Conservation (phyloP, 257 asterid genomes). For the Verbena officinalis region DNA sequence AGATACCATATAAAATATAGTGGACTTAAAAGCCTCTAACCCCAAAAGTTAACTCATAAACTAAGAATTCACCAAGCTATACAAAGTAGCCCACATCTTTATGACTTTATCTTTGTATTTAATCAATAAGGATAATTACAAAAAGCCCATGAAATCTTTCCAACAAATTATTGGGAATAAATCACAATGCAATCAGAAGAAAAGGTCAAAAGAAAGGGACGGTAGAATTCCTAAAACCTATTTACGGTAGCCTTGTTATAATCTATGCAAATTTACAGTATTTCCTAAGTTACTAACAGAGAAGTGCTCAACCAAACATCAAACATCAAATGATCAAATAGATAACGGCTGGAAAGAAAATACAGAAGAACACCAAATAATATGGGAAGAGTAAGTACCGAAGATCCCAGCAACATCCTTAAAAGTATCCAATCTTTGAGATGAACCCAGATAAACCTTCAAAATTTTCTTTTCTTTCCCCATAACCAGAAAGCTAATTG, state of each 20-base stretch:
- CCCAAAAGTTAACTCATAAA: too few relatives aligned
- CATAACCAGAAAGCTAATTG: conserved; percentile 9
- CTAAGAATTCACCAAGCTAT: too few relatives aligned
- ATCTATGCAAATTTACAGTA: too few relatives aligned
- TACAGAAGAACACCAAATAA: background rate
- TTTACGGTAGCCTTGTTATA: too few relatives aligned
- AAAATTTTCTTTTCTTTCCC: background rate
- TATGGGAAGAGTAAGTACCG: conserved; percentile 29
- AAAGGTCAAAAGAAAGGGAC: too few relatives aligned
- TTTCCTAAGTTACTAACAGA: background rate
- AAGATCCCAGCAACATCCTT: conserved; percentile 64
- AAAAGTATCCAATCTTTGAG: conserved; percentile 29
- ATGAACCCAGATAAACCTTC: conserved; percentile 34
- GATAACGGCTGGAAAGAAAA: background rate
- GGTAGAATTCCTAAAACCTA: too few relatives aligned
- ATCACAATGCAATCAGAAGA: too few relatives aligned
- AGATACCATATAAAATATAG: too few relatives aligned
- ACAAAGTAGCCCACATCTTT: too few relatives aligned
- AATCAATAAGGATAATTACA: background rate
- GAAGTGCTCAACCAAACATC: background rate
- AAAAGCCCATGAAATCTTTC: background rate
- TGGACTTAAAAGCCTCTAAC: too few relatives aligned
- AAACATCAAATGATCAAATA: background rate
- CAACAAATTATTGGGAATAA: too few relatives aligned
- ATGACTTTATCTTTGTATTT: too few relatives aligned